Percentiles rank a stretch among this genome's conserved stretches.
phyloP scores from a whole-genome alignment of 2,329 filamentous ascomycete species.

The Stachybotrys chartarum region DNA sequence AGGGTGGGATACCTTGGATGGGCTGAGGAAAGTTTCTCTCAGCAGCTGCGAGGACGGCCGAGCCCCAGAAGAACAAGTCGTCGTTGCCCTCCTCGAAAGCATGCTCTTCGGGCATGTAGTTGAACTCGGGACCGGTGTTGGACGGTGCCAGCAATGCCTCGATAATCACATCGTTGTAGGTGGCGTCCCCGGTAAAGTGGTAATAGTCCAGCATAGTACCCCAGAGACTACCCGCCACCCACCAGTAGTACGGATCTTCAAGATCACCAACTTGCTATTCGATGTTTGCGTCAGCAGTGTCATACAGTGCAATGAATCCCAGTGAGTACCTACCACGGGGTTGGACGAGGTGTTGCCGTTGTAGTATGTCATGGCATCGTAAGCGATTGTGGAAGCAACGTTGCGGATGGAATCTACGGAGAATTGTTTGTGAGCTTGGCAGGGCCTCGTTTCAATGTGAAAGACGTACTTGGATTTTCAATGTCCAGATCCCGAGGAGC shows the following conservation, averaged over 20 bases:
- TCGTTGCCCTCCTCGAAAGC: slow-evolving; percentile 62
- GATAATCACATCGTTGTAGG: slow-evolving; percentile 53
- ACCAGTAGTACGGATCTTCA: slow-evolving; percentile 62
- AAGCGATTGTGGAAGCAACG: slow-evolving; percentile 53
- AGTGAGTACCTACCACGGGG: slow-evolving; percentile 25
- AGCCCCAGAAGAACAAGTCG: slow-evolving; percentile 69
- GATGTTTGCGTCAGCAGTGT: slow-evolving; percentile 17
- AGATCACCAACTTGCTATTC: slow-evolving; percentile 49
- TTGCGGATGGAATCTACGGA: slow-evolving; percentile 51
- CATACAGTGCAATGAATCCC: neutral
- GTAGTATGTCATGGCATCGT: slow-evolving; percentile 58
- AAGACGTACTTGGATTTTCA: slow-evolving; percentile 22
- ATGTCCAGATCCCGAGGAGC: slow-evolving; percentile 33
- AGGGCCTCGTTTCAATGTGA: neutral
- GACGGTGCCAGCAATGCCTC: slow-evolving; percentile 49
- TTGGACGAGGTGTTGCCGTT: slow-evolving; percentile 51
- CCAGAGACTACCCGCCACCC: slow-evolving; percentile 59
- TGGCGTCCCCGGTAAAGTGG: slow-evolving; percentile 55
- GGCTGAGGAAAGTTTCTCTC: slow-evolving; percentile 62
- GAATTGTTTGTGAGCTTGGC: slow-evolving; percentile 4
- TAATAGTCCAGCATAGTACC: slow-evolving; percentile 65
- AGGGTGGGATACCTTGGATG: slow-evolving; percentile 47
- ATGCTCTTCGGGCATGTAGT: slow-evolving; percentile 54
- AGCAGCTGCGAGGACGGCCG: slow-evolving; percentile 59
- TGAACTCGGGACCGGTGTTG: slow-evolving; percentile 47